Base-by-base conservation (phyloP, 2,329 filamentous ascomycete genomes). In the Neofusicoccum parvum region DNA sequence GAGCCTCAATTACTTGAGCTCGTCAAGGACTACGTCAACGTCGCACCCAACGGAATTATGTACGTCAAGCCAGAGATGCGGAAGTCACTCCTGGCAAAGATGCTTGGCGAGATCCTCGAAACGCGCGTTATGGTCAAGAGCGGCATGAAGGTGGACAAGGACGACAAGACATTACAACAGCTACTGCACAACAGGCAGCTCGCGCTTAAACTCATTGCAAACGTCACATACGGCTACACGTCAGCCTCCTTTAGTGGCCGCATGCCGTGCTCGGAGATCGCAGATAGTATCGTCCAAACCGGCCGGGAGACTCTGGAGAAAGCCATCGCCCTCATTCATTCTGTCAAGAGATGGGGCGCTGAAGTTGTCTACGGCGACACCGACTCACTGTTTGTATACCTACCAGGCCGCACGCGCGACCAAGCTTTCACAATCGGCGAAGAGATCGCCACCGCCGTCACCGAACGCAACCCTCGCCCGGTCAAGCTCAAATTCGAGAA, bases 291-390 rank as follows among this genome's bases (percentile, higher is more conserved):
- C 72, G 95, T 99, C 0, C 94, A 99, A 76, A 96, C 94, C 0
- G 95, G 91, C 0, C 88, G 95, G 12, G 95, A 99, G 78, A 99
- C 94, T 0, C 86, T 99, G 0, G 95, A 99, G 77, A 92, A 92
- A 67, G 92, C 95, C 2, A 96, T 98, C 68, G 92, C 93, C 0
- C 84, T 94, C 65, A 98, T 99, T 43, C 95, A 99, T 73, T 92
- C 92, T 0, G 88, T 94, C 12, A 86, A 90, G 69, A 86, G 87
- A 67, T 99, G 96, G 96, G 90, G 89, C 10, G 95, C 95, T 1
- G 95, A 99, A 78, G 95, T 99, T 0, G 94, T 99, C 0, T 99
- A 99, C 72, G 96, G 95, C 64, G 95, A 99, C 76, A 99, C 96
- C 0, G 95, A 99, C 81, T 97, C 92, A 73, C 79, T 99, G 9